Percentiles rank a stretch among this genome's conserved stretches.
phyloP scores from a whole-genome alignment of 768 basidiomycete genomes.

The Pisolithus marmoratus region DNA sequence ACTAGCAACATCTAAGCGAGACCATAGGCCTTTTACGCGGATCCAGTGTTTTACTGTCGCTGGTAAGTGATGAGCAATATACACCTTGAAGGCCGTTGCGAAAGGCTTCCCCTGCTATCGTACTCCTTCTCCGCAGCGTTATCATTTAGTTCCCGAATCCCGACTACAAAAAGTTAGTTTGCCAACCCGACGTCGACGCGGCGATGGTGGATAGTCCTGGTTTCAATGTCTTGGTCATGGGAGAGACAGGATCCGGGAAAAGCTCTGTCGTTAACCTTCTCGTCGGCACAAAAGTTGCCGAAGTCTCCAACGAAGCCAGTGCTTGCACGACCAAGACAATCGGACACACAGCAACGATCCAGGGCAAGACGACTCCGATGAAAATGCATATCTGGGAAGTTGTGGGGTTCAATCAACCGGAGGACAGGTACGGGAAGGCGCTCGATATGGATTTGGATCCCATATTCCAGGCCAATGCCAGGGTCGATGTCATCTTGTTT shows the following conservation, averaged over 20 bases:
- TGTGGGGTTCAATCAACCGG: background rate
- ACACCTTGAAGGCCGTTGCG: too few species aligned
- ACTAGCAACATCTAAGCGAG: too few species aligned
- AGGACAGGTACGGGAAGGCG: background rate
- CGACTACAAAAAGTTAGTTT: too few species aligned
- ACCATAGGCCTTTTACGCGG: too few species aligned
- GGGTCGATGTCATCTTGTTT: background rate
- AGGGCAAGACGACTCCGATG: too few species aligned
- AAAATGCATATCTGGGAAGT: background rate
- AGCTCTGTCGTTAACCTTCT: slow-evolving; percentile 32
- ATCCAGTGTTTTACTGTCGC: too few species aligned
- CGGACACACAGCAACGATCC: background rate
- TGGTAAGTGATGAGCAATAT: too few species aligned
- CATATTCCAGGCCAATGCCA: background rate
- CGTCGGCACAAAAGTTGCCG: slow-evolving; percentile 12
- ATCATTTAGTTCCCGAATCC: too few species aligned
- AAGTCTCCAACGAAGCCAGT: slow-evolving; percentile 11
- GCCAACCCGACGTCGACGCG: background rate
- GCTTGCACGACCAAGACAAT: slow-evolving; percentile 20
- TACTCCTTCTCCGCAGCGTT: too few species aligned
- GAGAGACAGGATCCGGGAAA: slow-evolving; percentile 15
- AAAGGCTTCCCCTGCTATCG: too few species aligned
- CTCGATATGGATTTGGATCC: background rate
- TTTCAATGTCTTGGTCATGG: slow-evolving; percentile 1
- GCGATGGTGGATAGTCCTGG: background rate